Conservation (phyloP, 192 early-diverging fungal species). For the Umbelopsis sp. region DNA sequence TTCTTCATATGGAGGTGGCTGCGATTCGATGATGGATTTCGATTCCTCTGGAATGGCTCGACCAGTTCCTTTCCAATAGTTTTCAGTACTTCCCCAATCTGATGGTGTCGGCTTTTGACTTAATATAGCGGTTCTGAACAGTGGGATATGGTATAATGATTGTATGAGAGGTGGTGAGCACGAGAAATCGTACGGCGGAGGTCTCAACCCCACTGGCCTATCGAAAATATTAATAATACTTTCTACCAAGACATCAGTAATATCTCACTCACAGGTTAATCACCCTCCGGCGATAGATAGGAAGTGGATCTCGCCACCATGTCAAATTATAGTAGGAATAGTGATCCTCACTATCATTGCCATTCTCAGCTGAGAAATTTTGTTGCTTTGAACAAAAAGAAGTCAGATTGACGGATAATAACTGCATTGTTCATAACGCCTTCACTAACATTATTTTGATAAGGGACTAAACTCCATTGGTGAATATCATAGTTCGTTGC, state of each 20-base stretch:
- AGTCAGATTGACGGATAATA: not conserved
- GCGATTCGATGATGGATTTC: not conserved
- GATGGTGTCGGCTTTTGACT: conserved; percentile 31
- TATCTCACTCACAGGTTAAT: conserved; percentile 15
- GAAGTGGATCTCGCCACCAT: conserved; percentile 32
- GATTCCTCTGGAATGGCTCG: conserved; percentile 10
- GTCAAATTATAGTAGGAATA: conserved; percentile 20
- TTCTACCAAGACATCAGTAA: not conserved
- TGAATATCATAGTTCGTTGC: not conserved
- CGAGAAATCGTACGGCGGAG: conserved; percentile 23
- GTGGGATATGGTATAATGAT: conserved; percentile 44
- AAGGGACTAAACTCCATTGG: not conserved
- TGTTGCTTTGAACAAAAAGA: no score
- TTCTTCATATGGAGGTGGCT: not conserved
- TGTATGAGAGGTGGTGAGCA: conserved; percentile 38
- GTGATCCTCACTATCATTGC: not conserved
- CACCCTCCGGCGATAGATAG: conserved; percentile 11
- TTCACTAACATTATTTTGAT: conserved; percentile 3
- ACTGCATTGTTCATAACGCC: not conserved
- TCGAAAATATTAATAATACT: not conserved
- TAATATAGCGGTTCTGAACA: conserved; percentile 35
- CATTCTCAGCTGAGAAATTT: not conserved
- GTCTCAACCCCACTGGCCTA: conserved; percentile 41
- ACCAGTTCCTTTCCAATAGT: conserved; percentile 46
- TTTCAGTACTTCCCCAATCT: conserved; percentile 33